Evolutionary conservation across 176 grass and related monocot species (phyloP).

Genomic region (Oryza brachyantha): DNA sequence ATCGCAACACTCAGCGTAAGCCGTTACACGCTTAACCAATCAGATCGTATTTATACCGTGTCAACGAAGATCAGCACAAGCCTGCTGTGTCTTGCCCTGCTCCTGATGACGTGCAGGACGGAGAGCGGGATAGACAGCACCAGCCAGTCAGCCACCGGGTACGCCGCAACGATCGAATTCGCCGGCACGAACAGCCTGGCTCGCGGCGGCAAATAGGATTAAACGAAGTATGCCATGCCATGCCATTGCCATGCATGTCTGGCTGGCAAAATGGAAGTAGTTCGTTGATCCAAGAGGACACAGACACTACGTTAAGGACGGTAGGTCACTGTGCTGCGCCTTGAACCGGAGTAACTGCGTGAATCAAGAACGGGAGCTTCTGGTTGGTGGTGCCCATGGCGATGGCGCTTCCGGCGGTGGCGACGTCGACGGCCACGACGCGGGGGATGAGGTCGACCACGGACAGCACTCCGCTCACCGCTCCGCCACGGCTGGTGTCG

Average conservation of each 20-base stretch:
- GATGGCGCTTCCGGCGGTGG: slow-evolving; percentile 36
- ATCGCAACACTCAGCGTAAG: too few species aligned
- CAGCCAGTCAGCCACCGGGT: too few species aligned
- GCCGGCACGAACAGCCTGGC: slow-evolving; percentile 62
- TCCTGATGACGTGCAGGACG: slow-evolving; percentile 46
- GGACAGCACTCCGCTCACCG: slow-evolving; percentile 12
- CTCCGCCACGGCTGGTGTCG: background rate
- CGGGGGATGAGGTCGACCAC: slow-evolving; percentile 50
- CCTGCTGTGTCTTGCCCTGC: slow-evolving; percentile 38
- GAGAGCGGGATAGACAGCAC: slow-evolving; percentile 50
- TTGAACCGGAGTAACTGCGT: too few species aligned
- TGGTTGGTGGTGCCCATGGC: too few species aligned
- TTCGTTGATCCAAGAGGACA: background rate
- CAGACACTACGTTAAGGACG: slow-evolving; percentile 40
- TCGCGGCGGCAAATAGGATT: too few species aligned
- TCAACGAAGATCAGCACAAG: slow-evolving; percentile 47
- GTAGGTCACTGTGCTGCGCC: too few species aligned
- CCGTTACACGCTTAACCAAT: background rate
- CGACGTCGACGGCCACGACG: slow-evolving; percentile 34
- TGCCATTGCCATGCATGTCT: too few species aligned
- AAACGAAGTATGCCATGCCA: too few species aligned
- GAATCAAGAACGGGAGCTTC: too few species aligned
- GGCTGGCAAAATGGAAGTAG: too few species aligned
- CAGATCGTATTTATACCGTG: slow-evolving; percentile 13
- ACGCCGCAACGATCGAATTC: slow-evolving; percentile 44